These are phyloP conservation scores for Penicillium steckii DNA, from an alignment of 495 filamentous ascomycete species.

Conservation along the genomic window DNA sequence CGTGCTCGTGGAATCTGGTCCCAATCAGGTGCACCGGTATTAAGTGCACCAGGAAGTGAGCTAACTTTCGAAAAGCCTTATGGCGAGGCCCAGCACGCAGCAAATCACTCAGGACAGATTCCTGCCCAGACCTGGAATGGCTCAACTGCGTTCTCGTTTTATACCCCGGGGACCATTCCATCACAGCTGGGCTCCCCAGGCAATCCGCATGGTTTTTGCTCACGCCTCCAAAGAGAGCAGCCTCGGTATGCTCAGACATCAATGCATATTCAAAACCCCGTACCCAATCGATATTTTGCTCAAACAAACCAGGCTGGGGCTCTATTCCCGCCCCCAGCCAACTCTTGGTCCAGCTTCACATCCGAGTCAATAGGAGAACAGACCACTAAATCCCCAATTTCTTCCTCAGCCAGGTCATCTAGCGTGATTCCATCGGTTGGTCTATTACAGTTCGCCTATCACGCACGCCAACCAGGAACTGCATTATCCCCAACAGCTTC, in stretches of 20 bases:
- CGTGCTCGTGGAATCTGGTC: slow-evolving; percentile 65
- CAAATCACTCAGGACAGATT: slow-evolving; percentile 26
- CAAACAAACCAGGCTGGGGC: slow-evolving; percentile 41
- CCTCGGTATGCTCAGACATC: slow-evolving; percentile 31
- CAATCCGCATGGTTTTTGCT: slow-evolving; percentile 30
- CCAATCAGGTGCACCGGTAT: slow-evolving; percentile 29
- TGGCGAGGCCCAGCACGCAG: slow-evolving; percentile 22
- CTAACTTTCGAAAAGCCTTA: slow-evolving; percentile 31
- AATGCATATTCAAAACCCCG: slow-evolving; percentile 16
- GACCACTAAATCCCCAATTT: slow-evolving; percentile 16
- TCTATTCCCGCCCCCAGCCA: slow-evolving; percentile 27
- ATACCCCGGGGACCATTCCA: slow-evolving; percentile 21
- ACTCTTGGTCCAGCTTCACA: slow-evolving; percentile 37
- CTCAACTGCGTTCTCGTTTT: slow-evolving; percentile 20
- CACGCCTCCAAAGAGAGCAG: slow-evolving; percentile 31
- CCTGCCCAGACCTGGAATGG: slow-evolving; percentile 34
- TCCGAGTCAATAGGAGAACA: slow-evolving; percentile 23
- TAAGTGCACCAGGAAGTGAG: slow-evolving; percentile 23
- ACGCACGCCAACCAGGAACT: slow-evolving; percentile 71
- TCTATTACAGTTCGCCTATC: slow-evolving; percentile 58
- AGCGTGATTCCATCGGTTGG: slow-evolving; percentile 46
- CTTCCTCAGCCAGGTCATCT: slow-evolving; percentile 36
- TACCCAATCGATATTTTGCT: slow-evolving; percentile 35
- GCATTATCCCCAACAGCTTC: slow-evolving; percentile 80
- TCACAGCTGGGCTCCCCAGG: slow-evolving; percentile 40